Percentiles rank a stretch among this genome's conserved stretches.
phyloP scores from a whole-genome alignment of 257 asterid genomes.

The Linderniella brevidens region DNA sequence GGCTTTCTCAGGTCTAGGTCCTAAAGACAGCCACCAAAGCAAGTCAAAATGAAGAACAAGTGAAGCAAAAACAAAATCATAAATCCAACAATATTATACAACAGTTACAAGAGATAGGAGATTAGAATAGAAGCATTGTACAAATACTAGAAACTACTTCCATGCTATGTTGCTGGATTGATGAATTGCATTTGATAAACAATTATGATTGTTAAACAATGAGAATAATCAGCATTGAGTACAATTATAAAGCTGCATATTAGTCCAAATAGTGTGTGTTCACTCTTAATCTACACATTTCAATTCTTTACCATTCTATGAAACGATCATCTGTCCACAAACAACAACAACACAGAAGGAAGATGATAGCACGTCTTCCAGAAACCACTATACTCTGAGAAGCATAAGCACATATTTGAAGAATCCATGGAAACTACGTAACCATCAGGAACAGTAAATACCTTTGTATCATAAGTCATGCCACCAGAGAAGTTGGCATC shows the following conservation, averaged over 20 bases:
- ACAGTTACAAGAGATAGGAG: background rate
- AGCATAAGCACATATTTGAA: background rate
- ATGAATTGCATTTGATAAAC: too few relatives aligned
- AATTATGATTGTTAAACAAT: too few relatives aligned
- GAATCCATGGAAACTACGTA: background rate
- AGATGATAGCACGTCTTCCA: background rate
- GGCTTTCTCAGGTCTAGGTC: constrained; percentile 75
- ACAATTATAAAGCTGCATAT: too few relatives aligned
- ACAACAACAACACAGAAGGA: too few relatives aligned
- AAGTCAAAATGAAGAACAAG: background rate
- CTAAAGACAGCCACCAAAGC: constrained; percentile 20
- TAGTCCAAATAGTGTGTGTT: too few relatives aligned
- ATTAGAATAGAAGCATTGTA: background rate
- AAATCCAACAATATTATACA: constrained; percentile 4
- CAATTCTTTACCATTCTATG: too few relatives aligned
- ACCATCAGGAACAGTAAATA: constrained; percentile 13
- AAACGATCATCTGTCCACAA: too few relatives aligned
- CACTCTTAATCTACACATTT: too few relatives aligned
- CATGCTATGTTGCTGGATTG: too few relatives aligned
- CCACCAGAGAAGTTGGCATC: constrained; percentile 42
- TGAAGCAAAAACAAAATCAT: constrained; percentile 8
- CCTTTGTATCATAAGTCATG: constrained; percentile 56
- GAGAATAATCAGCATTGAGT: too few relatives aligned
- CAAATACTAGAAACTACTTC: too few relatives aligned
- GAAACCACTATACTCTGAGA: background rate